phyloP scores from a whole-genome alignment of 768 basidiomycete genomes.

The Bullera alba region DNA sequence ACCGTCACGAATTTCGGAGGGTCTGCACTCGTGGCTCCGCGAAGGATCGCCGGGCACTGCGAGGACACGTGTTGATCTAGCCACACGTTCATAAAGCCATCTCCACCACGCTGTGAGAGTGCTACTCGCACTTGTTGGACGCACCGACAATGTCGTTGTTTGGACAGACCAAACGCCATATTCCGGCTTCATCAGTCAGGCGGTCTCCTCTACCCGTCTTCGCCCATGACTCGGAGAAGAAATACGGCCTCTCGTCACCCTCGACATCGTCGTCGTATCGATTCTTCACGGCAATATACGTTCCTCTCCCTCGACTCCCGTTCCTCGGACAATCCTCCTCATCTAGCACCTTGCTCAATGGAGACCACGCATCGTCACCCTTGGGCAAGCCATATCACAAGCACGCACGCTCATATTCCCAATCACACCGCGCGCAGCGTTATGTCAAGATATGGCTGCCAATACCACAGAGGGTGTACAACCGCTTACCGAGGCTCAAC shows the following conservation, averaged over 20 bases:
- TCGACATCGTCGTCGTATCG: slow-evolving; percentile 10
- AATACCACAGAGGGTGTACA: slow-evolving; percentile 35
- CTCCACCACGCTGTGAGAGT: neutral
- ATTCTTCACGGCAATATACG: slow-evolving; percentile 35
- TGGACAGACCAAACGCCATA: slow-evolving; percentile 44
- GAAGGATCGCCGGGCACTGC: too few relatives aligned
- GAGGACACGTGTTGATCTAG: neutral
- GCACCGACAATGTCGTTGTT: slow-evolving; percentile 45
- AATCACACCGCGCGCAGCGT: slow-evolving; percentile 1
- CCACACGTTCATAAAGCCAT: neutral
- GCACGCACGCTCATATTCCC: slow-evolving; percentile 4
- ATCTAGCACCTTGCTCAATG: slow-evolving; percentile 8
- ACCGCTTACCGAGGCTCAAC: slow-evolving; percentile 19
- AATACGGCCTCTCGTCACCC: slow-evolving; percentile 21
- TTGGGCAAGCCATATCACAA: neutral
- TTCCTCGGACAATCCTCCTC: slow-evolving; percentile 10
- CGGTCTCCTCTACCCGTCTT: slow-evolving; percentile 38
- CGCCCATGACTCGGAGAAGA: slow-evolving; percentile 32
- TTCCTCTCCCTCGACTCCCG: slow-evolving; percentile 32
- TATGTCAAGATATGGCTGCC: slow-evolving; percentile 40
- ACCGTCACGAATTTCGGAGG: too few relatives aligned
- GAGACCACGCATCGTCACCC: slow-evolving; percentile 2
- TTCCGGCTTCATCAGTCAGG: slow-evolving; percentile 19
- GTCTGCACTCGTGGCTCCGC: too few relatives aligned
- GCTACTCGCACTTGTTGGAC: neutral